phyloP scores from a whole-genome alignment of 768 basidiomycete genomes.

The Zangia roseola region DNA sequence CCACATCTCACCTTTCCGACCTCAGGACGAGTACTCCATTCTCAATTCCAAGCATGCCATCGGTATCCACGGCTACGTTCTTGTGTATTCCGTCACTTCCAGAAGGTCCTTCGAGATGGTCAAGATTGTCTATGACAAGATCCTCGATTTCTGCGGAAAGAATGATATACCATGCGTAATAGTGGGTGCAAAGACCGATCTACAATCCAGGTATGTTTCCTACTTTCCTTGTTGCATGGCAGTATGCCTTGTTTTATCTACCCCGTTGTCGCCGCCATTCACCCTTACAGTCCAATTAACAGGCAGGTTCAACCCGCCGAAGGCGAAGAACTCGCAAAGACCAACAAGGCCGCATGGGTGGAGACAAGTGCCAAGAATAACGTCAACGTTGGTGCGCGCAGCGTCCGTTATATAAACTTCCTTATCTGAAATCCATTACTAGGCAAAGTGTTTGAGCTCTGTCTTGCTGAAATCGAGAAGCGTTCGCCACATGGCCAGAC shows the following conservation, averaged over 20 bases:
- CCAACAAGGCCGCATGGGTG: constrained; percentile 74
- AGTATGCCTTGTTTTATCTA: constrained; percentile 10
- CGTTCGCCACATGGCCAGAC: constrained; percentile 51
- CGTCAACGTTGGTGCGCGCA: constrained; percentile 80
- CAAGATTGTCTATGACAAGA: constrained; percentile 90
- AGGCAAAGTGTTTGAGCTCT: constrained; percentile 86
- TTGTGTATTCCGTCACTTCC: constrained; percentile 93
- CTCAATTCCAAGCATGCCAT: constrained; percentile 93
- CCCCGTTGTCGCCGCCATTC: constrained; percentile 18
- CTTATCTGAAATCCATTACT: neutral
- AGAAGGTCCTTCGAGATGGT: constrained; percentile 94
- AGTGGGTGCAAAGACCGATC: constrained; percentile 90
- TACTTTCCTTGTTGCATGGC: constrained; percentile 6
- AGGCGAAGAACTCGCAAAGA: constrained; percentile 70
- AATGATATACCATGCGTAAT: constrained; percentile 89
- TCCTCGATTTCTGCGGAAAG: constrained; percentile 81
- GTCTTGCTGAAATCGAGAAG: constrained; percentile 81
- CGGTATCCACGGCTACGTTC: constrained; percentile 94
- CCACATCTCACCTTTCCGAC: constrained; percentile 4
- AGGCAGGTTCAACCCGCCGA: constrained; percentile 78
- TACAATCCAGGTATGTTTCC: constrained; percentile 64
- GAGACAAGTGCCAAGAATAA: constrained; percentile 90
- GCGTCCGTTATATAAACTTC: neutral
- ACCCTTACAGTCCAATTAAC: constrained; percentile 37
- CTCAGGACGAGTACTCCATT: constrained; percentile 88